phyloP scores from a whole-genome alignment of 129 eudicot species.

The Tagetes erecta region DNA sequence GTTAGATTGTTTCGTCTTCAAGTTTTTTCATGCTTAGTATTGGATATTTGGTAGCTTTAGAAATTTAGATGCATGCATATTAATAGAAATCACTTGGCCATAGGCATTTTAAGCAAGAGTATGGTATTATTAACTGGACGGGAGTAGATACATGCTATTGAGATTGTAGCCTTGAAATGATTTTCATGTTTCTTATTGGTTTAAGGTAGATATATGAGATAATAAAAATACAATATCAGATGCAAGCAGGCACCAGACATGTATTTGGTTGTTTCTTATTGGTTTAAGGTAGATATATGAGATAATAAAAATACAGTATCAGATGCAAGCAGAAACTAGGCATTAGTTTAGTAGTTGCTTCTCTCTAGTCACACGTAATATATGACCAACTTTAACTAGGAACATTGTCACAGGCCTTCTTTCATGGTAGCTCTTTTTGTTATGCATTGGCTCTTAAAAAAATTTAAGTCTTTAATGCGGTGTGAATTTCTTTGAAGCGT shows the following conservation, averaged over 20 bases:
- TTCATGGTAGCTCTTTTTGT: not conserved
- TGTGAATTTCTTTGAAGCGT: constrained; percentile 27
- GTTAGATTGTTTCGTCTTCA: not conserved
- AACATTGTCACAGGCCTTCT: not conserved
- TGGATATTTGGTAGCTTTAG: not conserved
- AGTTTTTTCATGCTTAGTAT: not conserved
- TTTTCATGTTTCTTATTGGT: not conserved
- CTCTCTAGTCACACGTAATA: not conserved
- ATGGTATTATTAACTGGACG: not conserved
- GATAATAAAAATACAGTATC: not conserved
- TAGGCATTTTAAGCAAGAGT: constrained; percentile 12
- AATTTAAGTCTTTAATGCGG: not conserved
- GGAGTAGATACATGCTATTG: constrained; percentile 8
- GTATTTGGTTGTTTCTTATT: not conserved
- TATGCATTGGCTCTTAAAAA: not conserved
- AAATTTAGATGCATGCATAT: constrained; percentile 13
- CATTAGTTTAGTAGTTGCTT: not conserved
- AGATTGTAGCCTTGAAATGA: not conserved
- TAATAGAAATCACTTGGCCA: constrained; percentile 3
- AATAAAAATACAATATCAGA: not conserved
- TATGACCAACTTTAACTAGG: constrained; percentile 1
- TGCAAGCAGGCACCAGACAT: not conserved
- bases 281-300: not conserved
- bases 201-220: not conserved
- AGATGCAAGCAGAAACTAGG: not conserved